phyloP scores from a whole-genome alignment of 2,329 filamentous ascomycete species.

The Colletotrichum chrysophilum region DNA sequence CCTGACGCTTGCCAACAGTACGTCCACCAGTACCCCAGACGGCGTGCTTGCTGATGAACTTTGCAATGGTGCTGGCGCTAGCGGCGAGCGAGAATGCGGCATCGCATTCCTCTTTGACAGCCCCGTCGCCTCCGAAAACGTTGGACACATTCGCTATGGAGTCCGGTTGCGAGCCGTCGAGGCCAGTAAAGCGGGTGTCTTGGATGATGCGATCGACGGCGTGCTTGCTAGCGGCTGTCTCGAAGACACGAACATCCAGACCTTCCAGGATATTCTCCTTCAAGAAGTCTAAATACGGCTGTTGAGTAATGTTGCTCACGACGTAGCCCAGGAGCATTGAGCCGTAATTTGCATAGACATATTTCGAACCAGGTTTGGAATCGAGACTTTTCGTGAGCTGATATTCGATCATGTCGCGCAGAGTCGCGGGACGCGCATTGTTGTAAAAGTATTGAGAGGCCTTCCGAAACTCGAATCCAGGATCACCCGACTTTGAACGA shows the following conservation, averaged over 20 bases:
- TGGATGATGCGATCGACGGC: constrained; percentile 15
- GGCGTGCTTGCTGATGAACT: constrained; percentile 19
- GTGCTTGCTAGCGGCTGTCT: constrained; percentile 12
- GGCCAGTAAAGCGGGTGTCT: constrained; percentile 12
- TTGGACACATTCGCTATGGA: neutral
- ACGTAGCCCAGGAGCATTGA: constrained; percentile 17
- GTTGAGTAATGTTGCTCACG: constrained; percentile 14
- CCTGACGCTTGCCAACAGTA: neutral
- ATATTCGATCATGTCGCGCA: constrained; percentile 23
- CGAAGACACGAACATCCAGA: constrained; percentile 15
- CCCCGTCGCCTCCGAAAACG: constrained; percentile 17
- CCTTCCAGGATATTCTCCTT: constrained; percentile 1
- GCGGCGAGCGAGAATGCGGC: constrained; percentile 11
- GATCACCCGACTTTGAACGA: neutral
- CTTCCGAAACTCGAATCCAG: constrained; percentile 13
- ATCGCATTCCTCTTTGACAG: constrained; percentile 20
- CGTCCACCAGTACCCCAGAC: neutral
- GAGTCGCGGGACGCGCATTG: constrained; percentile 2
- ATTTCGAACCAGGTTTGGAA: neutral
- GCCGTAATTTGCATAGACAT: constrained; percentile 20
- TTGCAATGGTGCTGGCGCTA: constrained; percentile 9
- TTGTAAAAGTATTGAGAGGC: neutral
- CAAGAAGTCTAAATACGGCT: constrained; percentile 9
- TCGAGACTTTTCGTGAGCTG: constrained; percentile 13
- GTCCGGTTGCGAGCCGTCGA: constrained; percentile 2